A percentile compares a stretch with the other conserved stretches of the same genome.
These are phyloP conservation scores for Gymnopilus junonius DNA, from an alignment of 768 basidiomycete genomes.

Conservation along the genomic window DNA sequence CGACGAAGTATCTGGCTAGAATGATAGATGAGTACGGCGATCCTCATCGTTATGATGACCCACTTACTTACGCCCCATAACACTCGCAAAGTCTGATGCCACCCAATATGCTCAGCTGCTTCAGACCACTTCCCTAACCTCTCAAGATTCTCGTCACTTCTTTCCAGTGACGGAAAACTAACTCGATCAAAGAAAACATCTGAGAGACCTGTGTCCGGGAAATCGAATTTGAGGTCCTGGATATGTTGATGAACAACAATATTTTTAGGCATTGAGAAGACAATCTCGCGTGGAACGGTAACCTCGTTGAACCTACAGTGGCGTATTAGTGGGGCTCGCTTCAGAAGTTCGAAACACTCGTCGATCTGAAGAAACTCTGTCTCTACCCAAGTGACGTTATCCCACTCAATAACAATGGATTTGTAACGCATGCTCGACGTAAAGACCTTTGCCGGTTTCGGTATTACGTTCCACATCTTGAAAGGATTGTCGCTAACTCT, in stretches of 20 bases:
- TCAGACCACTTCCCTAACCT: no score
- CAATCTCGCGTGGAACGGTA: neutral
- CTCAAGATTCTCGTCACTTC: no score
- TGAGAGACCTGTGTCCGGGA: neutral
- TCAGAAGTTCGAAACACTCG: neutral
- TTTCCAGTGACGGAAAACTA: no score
- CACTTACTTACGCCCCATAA: no score
- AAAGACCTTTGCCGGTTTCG: neutral
- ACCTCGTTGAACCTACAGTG: no score
- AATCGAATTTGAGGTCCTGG: neutral
- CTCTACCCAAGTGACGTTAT: neutral
- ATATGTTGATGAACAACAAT: neutral
- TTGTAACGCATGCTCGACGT: neutral
- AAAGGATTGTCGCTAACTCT: neutral
- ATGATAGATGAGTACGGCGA: no score
- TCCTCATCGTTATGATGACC: no score
- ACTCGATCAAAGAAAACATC: neutral
- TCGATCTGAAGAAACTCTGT: neutral
- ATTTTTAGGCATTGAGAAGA: neutral
- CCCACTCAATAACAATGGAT: neutral
- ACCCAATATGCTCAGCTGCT: no score
- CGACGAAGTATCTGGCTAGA: no score
- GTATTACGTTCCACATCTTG: neutral
- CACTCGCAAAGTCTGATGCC: no score
- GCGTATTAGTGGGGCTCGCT: no score